Base-by-base conservation (phyloP, 2,329 filamentous ascomycete species). In the Trichoderma sp. region DNA sequence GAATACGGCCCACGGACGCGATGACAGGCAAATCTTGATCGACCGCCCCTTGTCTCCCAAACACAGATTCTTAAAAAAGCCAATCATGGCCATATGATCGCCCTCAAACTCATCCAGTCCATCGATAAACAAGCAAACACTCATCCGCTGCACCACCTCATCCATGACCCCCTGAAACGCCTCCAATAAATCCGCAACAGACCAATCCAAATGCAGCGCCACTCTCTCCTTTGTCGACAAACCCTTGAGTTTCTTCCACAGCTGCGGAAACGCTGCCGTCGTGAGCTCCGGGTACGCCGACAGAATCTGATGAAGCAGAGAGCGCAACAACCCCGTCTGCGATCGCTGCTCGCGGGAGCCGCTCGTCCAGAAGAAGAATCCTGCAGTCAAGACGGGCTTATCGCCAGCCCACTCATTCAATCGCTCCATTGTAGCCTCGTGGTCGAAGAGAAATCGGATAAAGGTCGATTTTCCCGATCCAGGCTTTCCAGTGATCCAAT, bases 401-500 rank as follows among this genome's bases (percentile, higher is more conserved):
- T 50, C 68, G 0, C 35, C 70, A 0, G 77, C 72, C 79, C 78
- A 81, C 1, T 37, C 17, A 1, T 65, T 69, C 8, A 76, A 69
- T 6, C 68, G 58, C 10, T 70, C 4, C 37, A 71, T 25, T 0
- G 71, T 70, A 2, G 29, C 39, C 0, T 57, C 48, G 22, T 78
- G 75, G 4, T 74, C 71, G 0, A 72, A 75, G 13, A 81, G 72
- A 39, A 78, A 78, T 22, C 80, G 78, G 74, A 83, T 82, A 2
- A 84, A 74, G 0, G 81, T 83, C 0, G 80, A 83, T 68, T 84
- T 84, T 0, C 82, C 82, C 0, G 80, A 80, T 0, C 82, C 82
- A 3, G 82, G 78, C 37, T 83, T 80, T 2, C 79, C 79, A 2
- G 75, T 80, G 42, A 81, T 75, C 79, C 77, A 79, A 60, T 78